Evolutionary conservation across 23 red algal species (phyloP), one percentile per base, ranked within the genome.

Genomic region (Gracilaria caudata): DNA sequence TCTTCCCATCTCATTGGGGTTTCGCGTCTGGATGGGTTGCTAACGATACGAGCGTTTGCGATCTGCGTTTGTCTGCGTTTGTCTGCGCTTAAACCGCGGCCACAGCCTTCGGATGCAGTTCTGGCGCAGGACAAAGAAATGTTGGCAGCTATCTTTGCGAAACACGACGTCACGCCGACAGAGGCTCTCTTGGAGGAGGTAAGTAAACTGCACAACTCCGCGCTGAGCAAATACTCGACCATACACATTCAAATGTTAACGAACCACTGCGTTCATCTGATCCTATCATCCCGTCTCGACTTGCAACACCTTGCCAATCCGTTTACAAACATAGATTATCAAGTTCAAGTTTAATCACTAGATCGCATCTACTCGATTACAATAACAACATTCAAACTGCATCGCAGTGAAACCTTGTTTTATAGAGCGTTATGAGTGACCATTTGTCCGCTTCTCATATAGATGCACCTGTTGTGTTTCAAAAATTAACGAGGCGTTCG

Each of bases 331-430:
- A 47, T 61, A 89, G 85, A 54, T 89, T 39, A 49, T 89, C 20
- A 89, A 89, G 85, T 89, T 89, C 60, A 89, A 89, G 85, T 89
- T 89, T 71, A 89, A 89, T 68, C 85, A 89, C 61, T 77, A 89
- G 68, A 55, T 80, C 77, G 7, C 26, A 36, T 0, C 3, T 7
- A 30, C 29, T 66, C 36, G 19, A 17, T 11, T 66, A 14, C 36
- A 7, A 66, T 17, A 66, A 30, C 61, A 66, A 6, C 29, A 66
- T 66, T 66, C 30, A 66, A 66, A 66, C 61, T 35, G 61, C 19
- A 17, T 8, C 13, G 61, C 61, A 66, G 26, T 66, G 61, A 5
- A 12, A 11, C 12, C 30, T 26, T 33, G 29, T 66, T 33, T 66
- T 17, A 35, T 35, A 36, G 32, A n/a, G n/a, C n/a, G n/a, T 66